Evolutionary conservation across 306 rosid species (phyloP), one percentile per base, ranked within the genome.

Genomic region (Cicer pinnatifidum): DNA sequence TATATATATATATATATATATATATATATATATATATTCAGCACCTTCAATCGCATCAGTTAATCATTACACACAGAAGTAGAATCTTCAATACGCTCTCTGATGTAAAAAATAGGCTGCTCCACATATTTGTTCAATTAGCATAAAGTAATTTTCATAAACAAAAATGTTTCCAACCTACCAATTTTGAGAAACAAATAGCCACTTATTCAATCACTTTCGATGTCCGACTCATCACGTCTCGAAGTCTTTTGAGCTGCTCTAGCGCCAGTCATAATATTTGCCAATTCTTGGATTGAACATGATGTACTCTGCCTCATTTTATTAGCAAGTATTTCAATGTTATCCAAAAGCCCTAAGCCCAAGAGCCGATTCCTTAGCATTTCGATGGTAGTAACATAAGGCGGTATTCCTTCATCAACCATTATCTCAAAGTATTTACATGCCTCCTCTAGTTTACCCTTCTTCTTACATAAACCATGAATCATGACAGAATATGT

Each of bases 341-440:
- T 75, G 9, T 80, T 80, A 69, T 89, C 94, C 15, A 53, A 74
- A 16, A 89, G 58, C 63, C 97, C 94, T 19, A 84, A 73, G 5
- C 87, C 90, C 82, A 88, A 19, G 51, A 91, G 87, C 37, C 85
- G 81, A 77, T 82, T 88, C 79, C 92, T 82, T 88, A 91, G 62
- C 80, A 89, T 35, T 80, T 91, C 90, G 3, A 91, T 48, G 0
- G 94, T 93, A 43, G 90, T 78, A 68, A 79, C 69, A 78, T 91
- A 91, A 65, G 92, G 96, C 1, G 97, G 98, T 76, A 91, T 85
- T 78, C 97, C 96, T 83, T 91, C 97, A 65, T 93, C 96, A 35
- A 93, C 67, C 98, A 93, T 93, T 73, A 72, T 81, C 87, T 85
- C 94, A 79, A 91, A 89, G 86, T 91, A 93, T 67, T 88, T 86